Base-by-base conservation (phyloP, 306 rosid species). In the Vigna trinervia region DNA sequence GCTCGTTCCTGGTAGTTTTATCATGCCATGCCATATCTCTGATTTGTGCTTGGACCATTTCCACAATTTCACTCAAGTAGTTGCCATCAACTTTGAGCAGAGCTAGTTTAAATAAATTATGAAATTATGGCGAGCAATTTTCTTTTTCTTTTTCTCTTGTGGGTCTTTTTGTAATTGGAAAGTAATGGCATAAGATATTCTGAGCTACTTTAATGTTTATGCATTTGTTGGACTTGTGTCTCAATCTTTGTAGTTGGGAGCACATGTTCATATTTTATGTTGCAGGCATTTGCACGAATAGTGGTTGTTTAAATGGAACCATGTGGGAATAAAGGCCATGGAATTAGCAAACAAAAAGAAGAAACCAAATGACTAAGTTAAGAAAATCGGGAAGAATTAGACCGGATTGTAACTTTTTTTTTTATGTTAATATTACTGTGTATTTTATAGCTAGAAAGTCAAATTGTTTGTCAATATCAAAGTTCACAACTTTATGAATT, bases 181-280 rank as follows among this genome's bases (percentile, higher is more conserved):
- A 22, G 19, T 63, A 46, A 9, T 11, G 11, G 1, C 3, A 46
- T 46, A 0, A 46, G 51, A n/a, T 3, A 15, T 36, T 6, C 1
- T 6, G 41, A 36, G 17, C 20, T 22, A 28, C 34, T 61, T 32
- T 14, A 61, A 30, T 59, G 19, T 26, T 13, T 7, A 19, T 57
- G 15, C 38, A 57, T 36, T 23, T 34, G 56, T 51, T 22, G 15
- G n/a, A 57, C 63, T 23, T 15, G 56, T 51, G 56, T 15, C 1
- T 48, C 8, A 57, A 57, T 57, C 63, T 22, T 6, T 57, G 3
- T 57, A 23, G 4, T 57, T 11, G 36, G n/a, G 8, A 0, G 38
- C 36, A 12, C 36, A 6, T 23, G n/a, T 14, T 4, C 36, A 23
- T 36, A 57, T 46, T 87, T 88, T 70, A 90, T 88, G 84, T 93